Evolutionary conservation across 306 rosid species (phyloP), one percentile per base, ranked within the genome.

Genomic region (Acmispon strigosus): DNA sequence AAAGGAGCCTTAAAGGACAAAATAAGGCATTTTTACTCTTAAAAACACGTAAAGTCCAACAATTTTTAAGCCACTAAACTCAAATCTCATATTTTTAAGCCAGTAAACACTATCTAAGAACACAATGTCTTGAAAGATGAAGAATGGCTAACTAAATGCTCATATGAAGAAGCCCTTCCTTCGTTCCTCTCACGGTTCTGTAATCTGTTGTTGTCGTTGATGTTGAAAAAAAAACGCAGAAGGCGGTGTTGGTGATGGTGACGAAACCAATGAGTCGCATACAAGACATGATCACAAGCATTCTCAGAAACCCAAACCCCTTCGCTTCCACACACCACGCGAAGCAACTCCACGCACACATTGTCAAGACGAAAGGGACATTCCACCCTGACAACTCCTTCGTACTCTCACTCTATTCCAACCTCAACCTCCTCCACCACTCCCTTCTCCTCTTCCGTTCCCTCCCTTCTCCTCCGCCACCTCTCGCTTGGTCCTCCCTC

Each of bases 301-400:
- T 84, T 51, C 87, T 85, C 10, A 67, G 48, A 52, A 85, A 73
- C 59, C 80, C 86, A 5, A 59, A 42, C 14, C 8, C 44, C 61
- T 68, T 69, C 36, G 66, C 71, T 77, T 65, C 85, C 45, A 66
- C 58, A 27, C 73, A 48, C 41, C 91, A 80, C 0, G 88, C 84
- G n/a, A 83, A 85, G 68, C 87, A 86, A 61, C 80, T 92, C 73
- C 96, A 90, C 73, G 98, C 91, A 62, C 93, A 84, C 42, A 81
- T 92, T 14, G 78, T 92, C 69, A 84, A 53, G 57, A 70, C 82
- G 69, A 80, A 53, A 70, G 53, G 70, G 57, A 8, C 70, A 39
- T 57, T 57, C 43, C 62, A 84, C 50, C 27, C 80, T 3, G 58
- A 74, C 79, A 58, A 80, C 44, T 74, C 92, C 65, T 44, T 58